These are phyloP conservation scores for Solanum sejunctum DNA, from an alignment of 257 asterid species.

Conservation along the genomic window DNA sequence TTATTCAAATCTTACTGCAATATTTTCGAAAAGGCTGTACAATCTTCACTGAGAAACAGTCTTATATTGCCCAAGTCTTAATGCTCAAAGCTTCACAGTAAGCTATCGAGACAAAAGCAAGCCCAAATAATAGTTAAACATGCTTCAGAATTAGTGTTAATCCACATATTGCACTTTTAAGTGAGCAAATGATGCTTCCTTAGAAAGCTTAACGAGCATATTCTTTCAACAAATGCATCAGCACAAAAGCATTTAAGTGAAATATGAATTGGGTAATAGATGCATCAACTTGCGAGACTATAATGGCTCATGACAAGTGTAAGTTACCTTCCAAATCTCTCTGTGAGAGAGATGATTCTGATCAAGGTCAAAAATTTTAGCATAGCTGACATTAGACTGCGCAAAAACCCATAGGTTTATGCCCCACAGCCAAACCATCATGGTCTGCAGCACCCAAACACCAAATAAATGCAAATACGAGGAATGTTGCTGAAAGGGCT, in stretches of 20 bases:
- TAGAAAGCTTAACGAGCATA: background rate
- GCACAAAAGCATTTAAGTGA: background rate
- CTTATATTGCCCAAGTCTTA: background rate
- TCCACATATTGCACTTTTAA: background rate
- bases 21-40: background rate
- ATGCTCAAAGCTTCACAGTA: background rate
- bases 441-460: slow-evolving; percentile 49
- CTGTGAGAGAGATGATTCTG: slow-evolving; percentile 82
- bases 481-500: background rate
- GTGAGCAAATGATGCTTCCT: background rate
- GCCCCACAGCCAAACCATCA: slow-evolving; percentile 99
- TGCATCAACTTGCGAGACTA: background rate
- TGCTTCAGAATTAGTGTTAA: background rate
- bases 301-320: background rate
- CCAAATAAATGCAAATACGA: slow-evolving; percentile 8
- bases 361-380: slow-evolving; percentile 88
- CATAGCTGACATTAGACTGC: slow-evolving; percentile 60
- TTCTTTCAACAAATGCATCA: background rate
- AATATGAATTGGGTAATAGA: background rate
- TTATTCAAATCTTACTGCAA: background rate
- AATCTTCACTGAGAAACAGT: background rate
- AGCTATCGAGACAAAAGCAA: background rate
- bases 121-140: background rate
- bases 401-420: slow-evolving; percentile 83
- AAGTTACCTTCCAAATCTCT: slow-evolving; percentile 92